Evolutionary conservation across 495 filamentous ascomycete genomes (phyloP).

Genomic region (Immersiella caudata): DNA sequence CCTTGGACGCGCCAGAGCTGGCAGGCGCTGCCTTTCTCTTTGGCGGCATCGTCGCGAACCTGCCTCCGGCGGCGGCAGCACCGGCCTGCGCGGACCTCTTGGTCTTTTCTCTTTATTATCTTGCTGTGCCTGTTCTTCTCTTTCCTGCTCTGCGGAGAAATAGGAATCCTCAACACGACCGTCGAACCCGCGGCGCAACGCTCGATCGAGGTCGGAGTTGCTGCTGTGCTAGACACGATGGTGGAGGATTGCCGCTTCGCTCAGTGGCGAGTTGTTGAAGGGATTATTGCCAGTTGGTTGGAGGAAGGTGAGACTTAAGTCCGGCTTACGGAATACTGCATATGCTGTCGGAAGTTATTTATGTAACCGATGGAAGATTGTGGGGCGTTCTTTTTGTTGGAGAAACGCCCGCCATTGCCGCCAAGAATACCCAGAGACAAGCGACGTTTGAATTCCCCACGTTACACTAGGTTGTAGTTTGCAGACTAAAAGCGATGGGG

Average conservation of each 20-base stretch:
- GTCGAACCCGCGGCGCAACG: background rate
- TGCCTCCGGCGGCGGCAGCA: background rate
- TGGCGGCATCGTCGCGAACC: conserved; percentile 60
- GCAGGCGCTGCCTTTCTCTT: conserved; percentile 76
- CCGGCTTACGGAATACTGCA: background rate
- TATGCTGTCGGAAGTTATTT: background rate
- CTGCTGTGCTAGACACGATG: background rate
- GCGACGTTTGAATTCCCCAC: too few species aligned
- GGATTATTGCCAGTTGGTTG: background rate
- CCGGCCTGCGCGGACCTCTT: background rate
- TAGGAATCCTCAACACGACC: background rate
- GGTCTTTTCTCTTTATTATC: conserved; percentile 5
- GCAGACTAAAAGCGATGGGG: too few species aligned
- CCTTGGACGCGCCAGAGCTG: conserved; percentile 51
- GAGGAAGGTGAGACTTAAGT: background rate
- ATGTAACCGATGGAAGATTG: background rate
- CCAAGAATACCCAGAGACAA: too few species aligned
- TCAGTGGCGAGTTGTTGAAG: background rate
- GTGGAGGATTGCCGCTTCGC: background rate
- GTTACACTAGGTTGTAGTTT: too few species aligned
- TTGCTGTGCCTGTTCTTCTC: background rate
- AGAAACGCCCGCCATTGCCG: too few species aligned
- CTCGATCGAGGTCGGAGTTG: background rate
- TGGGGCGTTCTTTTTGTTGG: background rate
- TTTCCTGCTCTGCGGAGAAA: background rate